A percentile compares a stretch with the other conserved stretches of the same genome.
Conservation (phyloP, 202 grass and related monocot species). For the Panicum hallii region DNA sequence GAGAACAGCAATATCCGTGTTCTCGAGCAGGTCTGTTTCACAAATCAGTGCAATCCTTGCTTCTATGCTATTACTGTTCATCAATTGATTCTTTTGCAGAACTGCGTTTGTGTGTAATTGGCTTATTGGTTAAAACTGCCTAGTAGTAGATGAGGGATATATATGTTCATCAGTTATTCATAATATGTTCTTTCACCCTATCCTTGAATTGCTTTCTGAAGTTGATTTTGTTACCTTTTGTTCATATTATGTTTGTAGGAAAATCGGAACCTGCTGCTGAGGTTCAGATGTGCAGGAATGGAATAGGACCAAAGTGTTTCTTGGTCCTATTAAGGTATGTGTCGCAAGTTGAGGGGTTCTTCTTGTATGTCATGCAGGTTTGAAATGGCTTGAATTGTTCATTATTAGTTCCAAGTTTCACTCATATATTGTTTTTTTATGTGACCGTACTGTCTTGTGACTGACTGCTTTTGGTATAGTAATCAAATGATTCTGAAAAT, state of each 20-base stretch:
- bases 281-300: constrained; percentile 42
- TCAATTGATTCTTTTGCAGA: no score
- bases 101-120: no score
- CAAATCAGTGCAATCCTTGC: neutral
- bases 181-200: neutral
- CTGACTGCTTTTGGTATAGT: neutral
- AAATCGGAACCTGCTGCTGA: constrained; percentile 47
- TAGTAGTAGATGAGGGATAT: no score
- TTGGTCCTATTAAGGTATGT: constrained; percentile 26
- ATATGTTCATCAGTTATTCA: no score
- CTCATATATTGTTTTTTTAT: neutral
- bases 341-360: neutral
- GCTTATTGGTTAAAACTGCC: no score
- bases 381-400: neutral
- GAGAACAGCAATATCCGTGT: constrained; percentile 57
- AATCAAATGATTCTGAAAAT: neutral
- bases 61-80: no score
- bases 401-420: neutral
- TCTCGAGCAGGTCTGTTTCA: constrained; percentile 57
- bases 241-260: constrained; percentile 43
- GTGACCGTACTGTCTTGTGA: neutral
- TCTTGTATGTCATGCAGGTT: neutral
- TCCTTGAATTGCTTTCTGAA: neutral
- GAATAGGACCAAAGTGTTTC: constrained; percentile 18
- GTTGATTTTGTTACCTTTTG: neutral